Evolutionary conservation across 805 yeast genomes (phyloP).

Genomic region (Myxozyma nipponensis): DNA sequence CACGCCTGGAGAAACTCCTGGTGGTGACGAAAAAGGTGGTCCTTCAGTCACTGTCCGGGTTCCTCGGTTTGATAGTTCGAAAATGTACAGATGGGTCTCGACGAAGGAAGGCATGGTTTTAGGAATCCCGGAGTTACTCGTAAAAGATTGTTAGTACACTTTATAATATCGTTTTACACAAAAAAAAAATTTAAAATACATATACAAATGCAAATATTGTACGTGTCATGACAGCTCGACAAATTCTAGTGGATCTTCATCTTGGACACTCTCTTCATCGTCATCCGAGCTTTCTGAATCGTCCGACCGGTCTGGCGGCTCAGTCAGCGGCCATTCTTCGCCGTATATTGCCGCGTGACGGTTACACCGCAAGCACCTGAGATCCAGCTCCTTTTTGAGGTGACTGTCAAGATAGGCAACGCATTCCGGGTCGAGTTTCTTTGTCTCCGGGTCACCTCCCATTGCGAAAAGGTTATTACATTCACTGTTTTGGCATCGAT

Average conservation of each 20-base stretch:
- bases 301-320: neutral
- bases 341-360: slow-evolving; percentile 34
- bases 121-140: slow-evolving; percentile 12
- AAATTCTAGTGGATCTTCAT: neutral
- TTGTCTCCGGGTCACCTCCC: neutral
- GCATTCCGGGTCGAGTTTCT: slow-evolving; percentile 6
- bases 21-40: slow-evolving; percentile 7
- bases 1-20: slow-evolving; percentile 16
- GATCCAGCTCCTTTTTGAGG: neutral
- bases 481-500: slow-evolving; percentile 9
- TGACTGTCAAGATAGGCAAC: slow-evolving; percentile 6
- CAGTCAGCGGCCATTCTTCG: slow-evolving; percentile 32
- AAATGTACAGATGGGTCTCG: slow-evolving; percentile 23
- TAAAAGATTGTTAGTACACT: neutral
- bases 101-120: slow-evolving; percentile 5
- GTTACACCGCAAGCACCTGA: slow-evolving; percentile 35
- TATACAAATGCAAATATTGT: neutral
- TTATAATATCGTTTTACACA: neutral
- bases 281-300: slow-evolving; percentile 8
- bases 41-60: neutral
- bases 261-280: neutral
- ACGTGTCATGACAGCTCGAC: neutral
- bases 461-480: slow-evolving; percentile 10
- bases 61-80: neutral
- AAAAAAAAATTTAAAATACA: neutral